Percentiles rank a stretch among this genome's conserved stretches.
Conservation (phyloP, 1,139 yeast genomes). For the Blastobotrys indianensis region DNA sequence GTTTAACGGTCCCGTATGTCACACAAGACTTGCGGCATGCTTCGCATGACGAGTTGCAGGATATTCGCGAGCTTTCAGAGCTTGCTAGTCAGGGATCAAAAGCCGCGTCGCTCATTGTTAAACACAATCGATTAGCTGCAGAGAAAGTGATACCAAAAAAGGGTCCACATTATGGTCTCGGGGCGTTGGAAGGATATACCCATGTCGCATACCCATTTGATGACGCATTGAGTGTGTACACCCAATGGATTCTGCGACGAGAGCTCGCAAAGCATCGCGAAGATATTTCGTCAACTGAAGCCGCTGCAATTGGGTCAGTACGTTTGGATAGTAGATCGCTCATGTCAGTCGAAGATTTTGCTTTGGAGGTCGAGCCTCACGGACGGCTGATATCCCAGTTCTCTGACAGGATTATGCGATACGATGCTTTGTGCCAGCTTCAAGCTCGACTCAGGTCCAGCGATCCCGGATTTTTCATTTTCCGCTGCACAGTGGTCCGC, state of each 20-base stretch:
- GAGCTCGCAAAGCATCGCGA: not conserved
- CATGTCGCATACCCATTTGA: slow-evolving; percentile 24
- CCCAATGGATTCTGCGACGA: slow-evolving; percentile 19
- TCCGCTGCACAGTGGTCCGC: slow-evolving; percentile 24
- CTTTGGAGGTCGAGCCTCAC: not conserved
- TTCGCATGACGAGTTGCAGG: not conserved
- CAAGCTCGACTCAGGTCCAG: not conserved
- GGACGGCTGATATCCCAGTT: slow-evolving; percentile 2
- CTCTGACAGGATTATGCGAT: slow-evolving; percentile 1
- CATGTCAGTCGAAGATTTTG: slow-evolving; percentile 1
- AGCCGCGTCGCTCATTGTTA: too few species aligned
- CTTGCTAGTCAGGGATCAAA: not conserved
- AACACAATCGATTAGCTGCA: not conserved
- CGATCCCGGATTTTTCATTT: slow-evolving; percentile 19
- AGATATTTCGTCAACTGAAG: not conserved
- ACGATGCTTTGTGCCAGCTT: not conserved
- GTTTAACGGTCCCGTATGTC: too few species aligned
- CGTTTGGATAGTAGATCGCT: not conserved
- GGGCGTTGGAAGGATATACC: slow-evolving; percentile 13
- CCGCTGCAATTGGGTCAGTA: not conserved
- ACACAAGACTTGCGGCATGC: too few species aligned
- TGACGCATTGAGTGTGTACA: slow-evolving; percentile 16
- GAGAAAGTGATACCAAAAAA: not conserved
- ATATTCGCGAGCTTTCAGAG: not conserved
- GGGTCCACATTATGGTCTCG: slow-evolving; percentile 8